Evolutionary conservation across 2,329 filamentous ascomycete species (phyloP).

Genomic region (Stagonosporopsis cucurbitacearum): DNA sequence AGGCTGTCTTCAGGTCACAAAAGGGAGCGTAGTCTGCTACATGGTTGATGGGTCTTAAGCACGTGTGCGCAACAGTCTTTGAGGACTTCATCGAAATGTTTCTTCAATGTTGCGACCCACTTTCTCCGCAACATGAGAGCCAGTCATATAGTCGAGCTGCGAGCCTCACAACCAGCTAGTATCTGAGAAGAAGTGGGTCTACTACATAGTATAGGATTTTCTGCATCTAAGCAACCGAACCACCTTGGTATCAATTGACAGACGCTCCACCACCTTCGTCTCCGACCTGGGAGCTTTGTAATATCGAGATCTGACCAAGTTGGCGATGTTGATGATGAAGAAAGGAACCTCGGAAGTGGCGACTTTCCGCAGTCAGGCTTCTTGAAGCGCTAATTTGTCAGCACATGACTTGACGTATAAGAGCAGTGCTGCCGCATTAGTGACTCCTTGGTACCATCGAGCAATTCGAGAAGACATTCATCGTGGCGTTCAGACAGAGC

Average conservation of each 20-base stretch:
- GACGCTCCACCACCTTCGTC: not conserved
- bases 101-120: no score
- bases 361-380: constrained; percentile 8
- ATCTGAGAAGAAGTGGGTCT: not conserved
- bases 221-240: not conserved
- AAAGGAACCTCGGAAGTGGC: constrained; percentile 17
- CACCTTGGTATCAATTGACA: not conserved
- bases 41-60: no score
- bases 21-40: no score
- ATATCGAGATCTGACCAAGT: not conserved
- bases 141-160: not conserved
- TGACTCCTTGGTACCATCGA: constrained; percentile 5
- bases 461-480: constrained; percentile 23
- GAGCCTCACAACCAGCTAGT: not conserved
- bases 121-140: not conserved
- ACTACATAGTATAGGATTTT: no score
- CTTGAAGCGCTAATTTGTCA: constrained; percentile 31
- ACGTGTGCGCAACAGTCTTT: no score
- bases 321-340: constrained; percentile 3
- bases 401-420: constrained; percentile 26
- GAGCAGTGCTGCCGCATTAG: constrained; percentile 1
- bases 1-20: no score
- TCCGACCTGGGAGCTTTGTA: not conserved
- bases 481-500: constrained; percentile 44
- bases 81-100: no score